These are phyloP conservation scores for Candida sakaeoensis DNA, from an alignment of 805 yeast genomes.

Conservation along the genomic window DNA sequence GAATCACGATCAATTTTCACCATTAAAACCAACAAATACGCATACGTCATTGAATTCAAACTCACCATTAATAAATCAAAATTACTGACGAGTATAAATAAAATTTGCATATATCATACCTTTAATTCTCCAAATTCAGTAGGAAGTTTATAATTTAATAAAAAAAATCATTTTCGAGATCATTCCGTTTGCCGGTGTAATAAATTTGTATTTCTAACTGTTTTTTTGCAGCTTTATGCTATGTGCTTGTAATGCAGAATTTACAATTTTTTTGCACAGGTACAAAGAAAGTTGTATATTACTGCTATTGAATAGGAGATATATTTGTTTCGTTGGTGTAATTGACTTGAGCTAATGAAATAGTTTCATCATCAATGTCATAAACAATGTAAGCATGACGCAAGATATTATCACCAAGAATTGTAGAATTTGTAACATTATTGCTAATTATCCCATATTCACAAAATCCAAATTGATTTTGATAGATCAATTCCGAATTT, in stretches of 20 bases:
- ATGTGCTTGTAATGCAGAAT: no score
- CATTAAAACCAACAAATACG: constrained; percentile 6
- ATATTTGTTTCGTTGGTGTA: constrained; percentile 20
- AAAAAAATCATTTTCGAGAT: no score
- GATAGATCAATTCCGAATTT: constrained; percentile 17
- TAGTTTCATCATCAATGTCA: constrained; percentile 53
- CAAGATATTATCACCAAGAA: constrained; percentile 62
- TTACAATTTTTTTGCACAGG: not conserved
- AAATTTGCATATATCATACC: not conserved
- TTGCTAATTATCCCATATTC: constrained; percentile 20
- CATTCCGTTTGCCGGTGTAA: no score
- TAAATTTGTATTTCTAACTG: no score
- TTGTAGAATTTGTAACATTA: not conserved
- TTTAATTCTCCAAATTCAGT: constrained; percentile 2
- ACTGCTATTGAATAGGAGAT: constrained; percentile 1
- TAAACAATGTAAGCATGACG: constrained; percentile 62
- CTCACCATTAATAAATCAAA: constrained; percentile 8
- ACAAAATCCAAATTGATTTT: constrained; percentile 16
- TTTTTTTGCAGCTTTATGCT: not conserved
- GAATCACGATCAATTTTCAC: constrained; percentile 6
- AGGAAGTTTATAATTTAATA: not conserved
- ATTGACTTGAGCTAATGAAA: constrained; percentile 47
- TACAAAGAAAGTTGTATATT: no score
- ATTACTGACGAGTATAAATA: constrained; percentile 4
- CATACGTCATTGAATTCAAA: constrained; percentile 4